A percentile compares a stretch with the other conserved stretches of the same genome.
Evolutionary conservation across 2,329 filamentous ascomycete species (phyloP).

Genomic region (Calonectria pteridis): DNA sequence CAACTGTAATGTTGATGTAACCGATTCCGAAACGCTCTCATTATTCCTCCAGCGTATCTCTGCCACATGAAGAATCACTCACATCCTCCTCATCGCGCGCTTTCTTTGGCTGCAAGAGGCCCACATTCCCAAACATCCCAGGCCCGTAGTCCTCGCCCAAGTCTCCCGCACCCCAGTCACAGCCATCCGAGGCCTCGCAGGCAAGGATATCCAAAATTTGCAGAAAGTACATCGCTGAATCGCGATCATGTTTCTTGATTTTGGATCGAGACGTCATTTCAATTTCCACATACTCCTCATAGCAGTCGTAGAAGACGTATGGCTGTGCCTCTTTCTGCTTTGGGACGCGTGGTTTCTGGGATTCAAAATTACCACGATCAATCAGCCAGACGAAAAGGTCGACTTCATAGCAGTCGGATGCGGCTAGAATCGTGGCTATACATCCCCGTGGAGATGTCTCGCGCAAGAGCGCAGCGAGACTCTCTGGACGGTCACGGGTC

Average conservation of each 20-base stretch:
- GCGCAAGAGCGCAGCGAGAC: background rate
- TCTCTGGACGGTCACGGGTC: background rate
- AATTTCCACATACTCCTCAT: background rate
- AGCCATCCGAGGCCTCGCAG: too few species aligned
- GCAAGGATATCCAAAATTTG: background rate
- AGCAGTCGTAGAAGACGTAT: background rate
- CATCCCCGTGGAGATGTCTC: background rate
- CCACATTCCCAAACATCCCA: background rate
- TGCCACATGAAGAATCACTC: rapidly evolving
- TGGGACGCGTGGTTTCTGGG: too few species aligned
- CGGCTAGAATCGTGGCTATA: background rate
- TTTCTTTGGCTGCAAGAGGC: background rate
- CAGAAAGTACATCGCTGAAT: background rate
- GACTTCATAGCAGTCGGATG: background rate
- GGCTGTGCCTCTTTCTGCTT: background rate
- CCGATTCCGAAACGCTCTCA: background rate
- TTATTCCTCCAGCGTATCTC: background rate
- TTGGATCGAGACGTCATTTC: background rate
- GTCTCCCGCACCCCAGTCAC: background rate
- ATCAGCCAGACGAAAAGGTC: background rate
- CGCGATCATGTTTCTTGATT: rapidly evolving
- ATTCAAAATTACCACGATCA: background rate
- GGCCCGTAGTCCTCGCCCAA: background rate
- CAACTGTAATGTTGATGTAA: too few species aligned
- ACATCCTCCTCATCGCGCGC: background rate